These are phyloP conservation scores for Neurospora sp. DNA, from an alignment of 495 filamentous ascomycete genomes.

Conservation along the genomic window DNA sequence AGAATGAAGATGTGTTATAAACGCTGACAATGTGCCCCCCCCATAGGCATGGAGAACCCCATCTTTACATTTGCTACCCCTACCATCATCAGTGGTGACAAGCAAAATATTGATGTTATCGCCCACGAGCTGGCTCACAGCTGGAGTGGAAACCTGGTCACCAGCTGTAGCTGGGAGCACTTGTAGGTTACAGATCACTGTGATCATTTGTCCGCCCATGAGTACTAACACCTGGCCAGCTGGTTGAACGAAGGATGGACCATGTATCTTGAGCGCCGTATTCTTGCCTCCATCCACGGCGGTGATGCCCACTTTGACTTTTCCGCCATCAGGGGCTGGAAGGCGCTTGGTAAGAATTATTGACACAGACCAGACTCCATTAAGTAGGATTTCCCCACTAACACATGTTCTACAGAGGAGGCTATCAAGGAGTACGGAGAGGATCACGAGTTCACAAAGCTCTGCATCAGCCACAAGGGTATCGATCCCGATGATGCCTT, in stretches of 20 bases:
- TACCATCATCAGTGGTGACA: constrained; percentile 83
- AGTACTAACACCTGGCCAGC: constrained; percentile 20
- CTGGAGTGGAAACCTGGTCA: constrained; percentile 92
- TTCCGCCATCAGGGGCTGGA: constrained; percentile 82
- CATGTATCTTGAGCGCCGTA: constrained; percentile 79
- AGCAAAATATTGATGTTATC: constrained; percentile 92
- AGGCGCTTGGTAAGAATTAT: constrained; percentile 37
- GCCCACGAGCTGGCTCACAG: constrained; percentile 87
- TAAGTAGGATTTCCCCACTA: background rate
- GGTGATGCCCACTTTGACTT: constrained; percentile 74
- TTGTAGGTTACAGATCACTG: constrained; percentile 40
- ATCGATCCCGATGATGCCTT: constrained; percentile 95
- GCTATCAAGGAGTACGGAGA: constrained; percentile 65
- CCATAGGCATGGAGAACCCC: constrained; percentile 83
- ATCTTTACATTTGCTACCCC: constrained; percentile 90
- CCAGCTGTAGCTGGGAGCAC: constrained; percentile 87
- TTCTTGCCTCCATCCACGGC: constrained; percentile 58
- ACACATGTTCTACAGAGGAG: constrained; percentile 41
- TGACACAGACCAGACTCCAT: background rate
- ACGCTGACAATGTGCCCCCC: constrained; percentile 2
- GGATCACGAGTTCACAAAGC: constrained; percentile 85
- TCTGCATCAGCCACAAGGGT: constrained; percentile 76
- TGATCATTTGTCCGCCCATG: background rate
- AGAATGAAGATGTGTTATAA: background rate
- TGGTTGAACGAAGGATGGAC: constrained; percentile 98